Percentiles rank a stretch among this genome's conserved stretches.
phyloP scores from a whole-genome alignment of 306 rosid genomes.

The Trifolium fragiferum region DNA sequence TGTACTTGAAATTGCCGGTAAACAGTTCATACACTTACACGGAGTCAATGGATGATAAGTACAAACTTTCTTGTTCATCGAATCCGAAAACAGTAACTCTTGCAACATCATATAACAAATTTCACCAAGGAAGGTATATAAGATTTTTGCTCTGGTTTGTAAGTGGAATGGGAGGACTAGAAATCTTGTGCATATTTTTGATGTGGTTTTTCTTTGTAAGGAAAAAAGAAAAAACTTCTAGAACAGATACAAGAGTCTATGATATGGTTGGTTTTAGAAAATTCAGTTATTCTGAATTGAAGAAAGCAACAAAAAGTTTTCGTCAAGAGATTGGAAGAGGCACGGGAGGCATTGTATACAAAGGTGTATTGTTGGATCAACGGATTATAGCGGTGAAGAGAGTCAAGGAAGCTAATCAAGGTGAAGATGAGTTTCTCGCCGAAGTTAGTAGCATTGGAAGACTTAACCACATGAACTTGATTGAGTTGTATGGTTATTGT shows the following conservation, averaged over 20 bases:
- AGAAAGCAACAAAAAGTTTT: constrained; percentile 55
- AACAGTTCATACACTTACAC: constrained; percentile 9
- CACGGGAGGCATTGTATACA: constrained; percentile 58
- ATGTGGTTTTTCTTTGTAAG: constrained; percentile 43
- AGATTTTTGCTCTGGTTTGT: constrained; percentile 52
- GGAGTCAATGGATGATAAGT: neutral
- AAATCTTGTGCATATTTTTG: constrained; percentile 45
- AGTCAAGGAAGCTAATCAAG: constrained; percentile 51
- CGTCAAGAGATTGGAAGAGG: constrained; percentile 67
- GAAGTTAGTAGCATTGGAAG: constrained; percentile 67
- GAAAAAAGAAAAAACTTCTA: neutral
- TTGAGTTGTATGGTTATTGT: constrained; percentile 68
- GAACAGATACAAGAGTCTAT: constrained; percentile 37
- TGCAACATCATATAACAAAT: constrained; percentile 30
- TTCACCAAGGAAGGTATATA: constrained; percentile 14
- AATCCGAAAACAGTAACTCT: neutral
- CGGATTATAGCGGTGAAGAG: constrained; percentile 59
- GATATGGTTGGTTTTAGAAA: constrained; percentile 50
- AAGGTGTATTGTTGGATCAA: constrained; percentile 49
- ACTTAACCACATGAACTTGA: constrained; percentile 68
- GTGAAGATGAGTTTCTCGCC: constrained; percentile 63
- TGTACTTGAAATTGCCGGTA: constrained; percentile 51
- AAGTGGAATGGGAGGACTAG: constrained; percentile 56
- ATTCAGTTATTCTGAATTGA: constrained; percentile 57
- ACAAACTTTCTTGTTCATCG: constrained; percentile 33